Evolutionary conservation across 345 rosid genomes (phyloP), one percentile per base, ranked within the genome.

Genomic region (Linum lewisii): DNA sequence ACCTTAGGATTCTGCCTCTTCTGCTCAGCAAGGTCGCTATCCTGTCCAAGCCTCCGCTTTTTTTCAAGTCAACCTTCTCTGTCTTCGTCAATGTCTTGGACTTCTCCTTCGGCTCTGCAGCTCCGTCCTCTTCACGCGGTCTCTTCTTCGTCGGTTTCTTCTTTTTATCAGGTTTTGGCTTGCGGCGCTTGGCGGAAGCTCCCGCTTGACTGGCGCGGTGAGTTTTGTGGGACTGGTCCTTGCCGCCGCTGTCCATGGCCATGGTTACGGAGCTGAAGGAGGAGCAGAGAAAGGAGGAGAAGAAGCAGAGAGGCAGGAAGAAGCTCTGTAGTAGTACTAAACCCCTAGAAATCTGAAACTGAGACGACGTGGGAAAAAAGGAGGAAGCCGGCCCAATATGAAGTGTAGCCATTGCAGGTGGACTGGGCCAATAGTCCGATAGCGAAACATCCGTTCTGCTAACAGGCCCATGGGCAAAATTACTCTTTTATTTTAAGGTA

Each of bases 121-220:
- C 47, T 7, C 47, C 18, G 2, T 11, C 16, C 14, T 16, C 47
- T 16, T 42, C 47, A 42, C 47, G 47, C 47, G 9, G 9, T 16
- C 47, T 42, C 47, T 42, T 42, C 47, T 42, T 42, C 47, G 3
- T 11, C 15, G 47, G 16, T 16, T 11, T 42, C 47, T 42, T 42
- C 47, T 21, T 21, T 4, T 79, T 80, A 37, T 77, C 78, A 8
- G 59, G 58, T 67, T 78, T 81, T 9, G 74, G 15, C 63, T 81
- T 84, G 71, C 77, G 38, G 10, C 38, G 86, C 81, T 67, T 81
- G 32, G 71, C 66, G 1, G 93, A 78, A 23, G 95, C 78, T 14
- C 99, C 99, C 24, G 97, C 55, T 24, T 84, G 80, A 8, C 78
- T 87, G 51, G 80, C 21, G 60, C 98, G 68, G 72, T 92, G 98